Percentiles rank a stretch among this genome's conserved stretches.
These are phyloP conservation scores for Gossypium trilobum DNA, from an alignment of 441 rosid species.

Conservation along the genomic window DNA sequence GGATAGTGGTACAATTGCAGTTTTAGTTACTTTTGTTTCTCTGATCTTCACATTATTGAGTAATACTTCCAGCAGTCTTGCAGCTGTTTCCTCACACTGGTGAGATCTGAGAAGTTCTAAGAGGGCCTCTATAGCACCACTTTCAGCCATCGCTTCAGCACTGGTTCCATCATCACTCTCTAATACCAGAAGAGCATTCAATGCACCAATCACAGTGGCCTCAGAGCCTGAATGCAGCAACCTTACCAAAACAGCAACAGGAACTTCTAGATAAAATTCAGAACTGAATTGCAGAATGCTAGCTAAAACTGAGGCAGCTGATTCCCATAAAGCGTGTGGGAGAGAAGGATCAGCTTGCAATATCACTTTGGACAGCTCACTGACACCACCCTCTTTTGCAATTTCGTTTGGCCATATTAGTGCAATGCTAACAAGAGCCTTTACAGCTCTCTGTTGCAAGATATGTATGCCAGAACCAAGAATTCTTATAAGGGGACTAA, in stretches of 20 bases:
- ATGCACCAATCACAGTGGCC: slow-evolving; percentile 72
- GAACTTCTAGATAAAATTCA: slow-evolving; percentile 92
- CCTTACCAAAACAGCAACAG: slow-evolving; percentile 90
- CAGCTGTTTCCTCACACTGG: slow-evolving; percentile 96
- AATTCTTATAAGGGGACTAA: slow-evolving; percentile 78
- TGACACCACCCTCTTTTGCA: slow-evolving; percentile 94
- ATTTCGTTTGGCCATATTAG: slow-evolving; percentile 90
- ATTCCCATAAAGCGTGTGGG: slow-evolving; percentile 92
- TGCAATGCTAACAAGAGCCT: slow-evolving; percentile 93
- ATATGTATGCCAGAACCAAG: slow-evolving; percentile 86
- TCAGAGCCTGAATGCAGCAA: slow-evolving; percentile 83
- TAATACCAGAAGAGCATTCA: slow-evolving; percentile 92
- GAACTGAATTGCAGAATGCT: slow-evolving; percentile 94
- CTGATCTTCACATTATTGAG: slow-evolving; percentile 96
- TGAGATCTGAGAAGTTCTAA: slow-evolving; percentile 93
- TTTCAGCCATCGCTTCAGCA: slow-evolving; percentile 99
- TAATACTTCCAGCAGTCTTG: slow-evolving; percentile 84
- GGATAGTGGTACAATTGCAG: slow-evolving; percentile 84
- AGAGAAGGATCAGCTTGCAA: slow-evolving; percentile 91
- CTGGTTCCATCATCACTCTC: slow-evolving; percentile 97
- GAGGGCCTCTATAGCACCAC: slow-evolving; percentile 97
- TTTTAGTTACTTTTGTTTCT: slow-evolving; percentile 85
- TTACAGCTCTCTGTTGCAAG: slow-evolving; percentile 96
- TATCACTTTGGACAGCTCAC: slow-evolving; percentile 86
- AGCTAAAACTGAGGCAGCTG: slow-evolving; percentile 83